Percentiles rank a stretch among this genome's conserved stretches.
These are phyloP conservation scores for Cymbopogon citratus DNA, from an alignment of 176 grass and related monocot genomes.

Conservation along the genomic window DNA sequence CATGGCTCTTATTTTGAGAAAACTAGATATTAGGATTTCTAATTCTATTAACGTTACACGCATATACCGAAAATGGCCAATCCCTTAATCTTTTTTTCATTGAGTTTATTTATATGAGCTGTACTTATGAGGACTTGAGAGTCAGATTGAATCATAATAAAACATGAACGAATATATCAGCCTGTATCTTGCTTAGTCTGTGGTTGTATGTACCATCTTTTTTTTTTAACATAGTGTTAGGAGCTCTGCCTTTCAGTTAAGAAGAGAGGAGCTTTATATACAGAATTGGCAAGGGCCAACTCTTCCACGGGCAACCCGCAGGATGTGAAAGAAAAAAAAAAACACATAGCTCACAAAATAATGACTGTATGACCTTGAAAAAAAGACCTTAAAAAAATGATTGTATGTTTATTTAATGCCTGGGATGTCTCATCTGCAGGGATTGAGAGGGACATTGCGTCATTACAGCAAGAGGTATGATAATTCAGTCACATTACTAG, in stretches of 20 bases:
- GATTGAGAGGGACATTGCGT: constrained; percentile 76
- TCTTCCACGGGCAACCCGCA: not conserved
- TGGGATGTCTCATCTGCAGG: constrained; percentile 39
- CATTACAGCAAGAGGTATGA: constrained; percentile 75
- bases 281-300: not conserved
- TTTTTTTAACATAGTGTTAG: not conserved
- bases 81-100: not conserved
- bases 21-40: not conserved
- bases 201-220: not conserved
- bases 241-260: not conserved
- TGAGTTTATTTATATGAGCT: constrained; percentile 2
- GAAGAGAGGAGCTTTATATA: not conserved
- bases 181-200: not conserved
- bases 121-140: not conserved
- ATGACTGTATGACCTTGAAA: too few species aligned
- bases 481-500: not conserved
- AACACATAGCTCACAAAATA: not conserved
- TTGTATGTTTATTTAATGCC: not conserved
- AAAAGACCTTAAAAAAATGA: too few species aligned
- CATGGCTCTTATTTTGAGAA: not conserved
- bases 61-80: not conserved
- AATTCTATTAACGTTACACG: not conserved
- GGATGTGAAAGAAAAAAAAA: not conserved
- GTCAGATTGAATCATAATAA: not conserved
- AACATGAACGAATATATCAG: not conserved